Base-by-base conservation (phyloP, 2,329 filamentous ascomycete species). In the Hypomyces rosellus region DNA sequence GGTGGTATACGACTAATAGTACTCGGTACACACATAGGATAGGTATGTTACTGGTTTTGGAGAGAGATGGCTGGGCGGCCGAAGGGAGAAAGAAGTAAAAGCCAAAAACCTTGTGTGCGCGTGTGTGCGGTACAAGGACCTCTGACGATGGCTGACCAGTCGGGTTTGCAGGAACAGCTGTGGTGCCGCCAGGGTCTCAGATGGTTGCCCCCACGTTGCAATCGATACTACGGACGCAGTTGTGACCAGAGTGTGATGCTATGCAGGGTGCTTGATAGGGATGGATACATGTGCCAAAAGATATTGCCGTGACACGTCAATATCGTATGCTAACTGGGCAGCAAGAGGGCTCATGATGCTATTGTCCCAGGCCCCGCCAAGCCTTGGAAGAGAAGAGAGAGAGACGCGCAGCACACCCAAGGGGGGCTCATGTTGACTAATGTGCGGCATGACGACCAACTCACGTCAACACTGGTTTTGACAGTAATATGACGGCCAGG, bases 21-120 rank as follows among this genome's bases (percentile, higher is more conserved):
- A 42, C 15, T 9, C n/a, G 3, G 20, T 20, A 20, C 20, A 20
- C 20, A 20, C 5, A 20, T 20, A n/a, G n/a, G n/a, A n/a, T 22
- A 18, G 49, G 49, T 51, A 37, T 16, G 34, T 51, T 51, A 41
- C 49, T 48, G 40, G 44, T 51, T 45, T 51, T 36, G 49, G 49
- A 51, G 25, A 16, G 14, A 36, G 49, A n/a, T 22, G 43, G 34
- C 30, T 46, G 47, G 40, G 30, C 36, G n/a, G 15, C 9, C 25
- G 20, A 42, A 22, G 39, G 39, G 39, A 42, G 39, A 13, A 20
- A 13, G 9, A 42, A 18, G 18, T 18, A 20, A 42, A 20, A 42
- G 5, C n/a, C 8, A 18, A 6, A 22, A 15, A 12, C 39, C 18
- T 20, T 18, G 15, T 14, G 15, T 16, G 15, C 22, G 20, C 5